Conservation (phyloP, 257 asterid species). For the Avicennia marina region DNA sequence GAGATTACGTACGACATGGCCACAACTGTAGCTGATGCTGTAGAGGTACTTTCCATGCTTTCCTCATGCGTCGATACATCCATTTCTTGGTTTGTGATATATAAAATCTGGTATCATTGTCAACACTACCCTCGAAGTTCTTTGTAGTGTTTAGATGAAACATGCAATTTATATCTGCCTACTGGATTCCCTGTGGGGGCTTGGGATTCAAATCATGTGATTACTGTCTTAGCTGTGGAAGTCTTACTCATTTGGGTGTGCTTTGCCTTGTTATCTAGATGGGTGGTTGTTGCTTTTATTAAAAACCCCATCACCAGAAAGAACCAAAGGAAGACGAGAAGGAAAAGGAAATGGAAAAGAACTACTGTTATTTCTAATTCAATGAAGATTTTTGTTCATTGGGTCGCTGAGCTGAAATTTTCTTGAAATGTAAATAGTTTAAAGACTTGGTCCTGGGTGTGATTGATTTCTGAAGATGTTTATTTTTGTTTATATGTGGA, state of each 20-base stretch:
- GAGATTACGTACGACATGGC: constrained; percentile 97
- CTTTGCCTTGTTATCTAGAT: too few relatives aligned
- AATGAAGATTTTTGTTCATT: background rate
- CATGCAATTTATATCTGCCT: background rate
- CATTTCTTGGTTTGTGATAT: background rate
- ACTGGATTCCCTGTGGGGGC: background rate
- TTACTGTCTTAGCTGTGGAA: constrained; percentile 8
- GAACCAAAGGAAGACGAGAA: background rate
- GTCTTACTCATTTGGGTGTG: too few relatives aligned
- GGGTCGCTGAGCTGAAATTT: too few relatives aligned
- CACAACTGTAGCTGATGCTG: constrained; percentile 91
- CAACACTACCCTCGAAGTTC: constrained; percentile 2
- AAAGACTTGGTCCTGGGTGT: too few relatives aligned
- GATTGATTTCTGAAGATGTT: background rate
- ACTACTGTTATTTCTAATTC: background rate
- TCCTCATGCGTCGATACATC: constrained; percentile 10
- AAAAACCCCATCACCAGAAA: background rate
- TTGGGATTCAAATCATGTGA: constrained; percentile 4
- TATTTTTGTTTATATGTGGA: background rate
- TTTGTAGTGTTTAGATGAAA: background rate
- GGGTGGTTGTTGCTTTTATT: background rate
- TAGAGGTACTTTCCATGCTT: constrained; percentile 66
- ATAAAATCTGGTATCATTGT: constrained; percentile 1
- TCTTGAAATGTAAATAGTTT: too few relatives aligned
- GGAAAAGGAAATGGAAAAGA: background rate